Evolutionary conservation across 352 stramenopile species (phyloP).

Genomic region (Globisporangium nodosum): DNA sequence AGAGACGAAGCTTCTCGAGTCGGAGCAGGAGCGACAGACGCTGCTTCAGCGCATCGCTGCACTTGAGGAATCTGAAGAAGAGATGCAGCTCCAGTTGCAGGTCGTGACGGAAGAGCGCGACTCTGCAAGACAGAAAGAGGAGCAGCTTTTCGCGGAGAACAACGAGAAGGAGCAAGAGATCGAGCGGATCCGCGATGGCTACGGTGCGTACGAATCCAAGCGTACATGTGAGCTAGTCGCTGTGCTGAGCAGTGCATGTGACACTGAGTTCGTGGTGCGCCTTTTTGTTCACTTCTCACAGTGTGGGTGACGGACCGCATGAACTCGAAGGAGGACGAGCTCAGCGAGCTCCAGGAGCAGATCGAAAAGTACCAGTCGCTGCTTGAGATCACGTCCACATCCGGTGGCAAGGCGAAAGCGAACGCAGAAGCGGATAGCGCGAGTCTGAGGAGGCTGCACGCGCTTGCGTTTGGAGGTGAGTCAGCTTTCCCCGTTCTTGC

Average conservation of each 20-base stretch:
- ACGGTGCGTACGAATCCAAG: constrained; percentile 22
- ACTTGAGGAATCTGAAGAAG: constrained; percentile 69
- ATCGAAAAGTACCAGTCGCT: constrained; percentile 80
- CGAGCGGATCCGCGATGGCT: constrained; percentile 81
- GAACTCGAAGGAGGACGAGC: constrained; percentile 86
- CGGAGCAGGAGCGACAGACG: constrained; percentile 30
- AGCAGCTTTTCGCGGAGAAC: constrained; percentile 76
- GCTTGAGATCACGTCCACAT: constrained; percentile 41
- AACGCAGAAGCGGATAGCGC: neutral
- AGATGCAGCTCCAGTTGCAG: constrained; percentile 74
- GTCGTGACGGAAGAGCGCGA: constrained; percentile 83
- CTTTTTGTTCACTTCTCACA: constrained; percentile 12
- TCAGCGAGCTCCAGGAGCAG: constrained; percentile 81
- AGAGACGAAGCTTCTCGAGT: constrained; percentile 19
- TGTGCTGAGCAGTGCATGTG: neutral
- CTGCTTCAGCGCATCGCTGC: constrained; percentile 41
- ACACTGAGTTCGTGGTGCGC: neutral
- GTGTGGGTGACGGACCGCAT: constrained; percentile 86
- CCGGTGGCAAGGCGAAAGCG: constrained; percentile 17
- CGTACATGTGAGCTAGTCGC: neutral
- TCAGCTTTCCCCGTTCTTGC: neutral
- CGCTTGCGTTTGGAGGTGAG: constrained; percentile 6
- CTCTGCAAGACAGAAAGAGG: constrained; percentile 75
- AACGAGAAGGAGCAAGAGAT: constrained; percentile 88
- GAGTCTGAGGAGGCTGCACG: constrained; percentile 11